phyloP scores from a whole-genome alignment of 164 flowering plant genomes.

The Umbellularia californica region DNA sequence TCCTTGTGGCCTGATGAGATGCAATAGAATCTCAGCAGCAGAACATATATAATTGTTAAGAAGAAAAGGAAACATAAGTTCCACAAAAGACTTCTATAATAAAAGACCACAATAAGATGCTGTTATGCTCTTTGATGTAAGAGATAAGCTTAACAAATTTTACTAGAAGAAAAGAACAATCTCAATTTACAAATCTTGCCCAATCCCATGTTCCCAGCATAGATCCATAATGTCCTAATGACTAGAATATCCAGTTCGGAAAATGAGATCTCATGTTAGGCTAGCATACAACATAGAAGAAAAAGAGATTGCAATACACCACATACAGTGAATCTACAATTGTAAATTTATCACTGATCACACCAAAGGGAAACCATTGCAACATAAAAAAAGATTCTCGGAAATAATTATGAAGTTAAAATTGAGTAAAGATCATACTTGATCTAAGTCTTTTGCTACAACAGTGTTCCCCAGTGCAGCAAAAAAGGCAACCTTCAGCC shows the following conservation, averaged over 20 bases:
- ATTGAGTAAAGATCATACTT: constrained; percentile 41
- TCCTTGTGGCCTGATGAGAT: constrained; percentile 68
- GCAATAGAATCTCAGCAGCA: not conserved
- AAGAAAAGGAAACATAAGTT: too few species aligned
- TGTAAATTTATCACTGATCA: not conserved
- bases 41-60: not conserved
- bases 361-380: not conserved
- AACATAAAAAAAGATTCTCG: not conserved
- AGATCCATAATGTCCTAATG: not conserved
- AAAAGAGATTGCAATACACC: not conserved
- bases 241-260: not conserved
- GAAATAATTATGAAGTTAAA: not conserved
- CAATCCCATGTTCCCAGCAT: not conserved
- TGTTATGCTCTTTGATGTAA: not conserved
- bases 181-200: too few species aligned
- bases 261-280: not conserved
- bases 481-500: constrained; percentile 86
- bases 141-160: too few species aligned
- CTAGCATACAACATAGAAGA: not conserved
- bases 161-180: too few species aligned
- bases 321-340: not conserved
- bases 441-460: constrained; percentile 85
- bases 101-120: not conserved
- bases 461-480: constrained; percentile 77
- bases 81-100: not conserved